Evolutionary conservation across 768 basidiomycete species (phyloP).

Genomic region (Tricholoma hemisulphureum): DNA sequence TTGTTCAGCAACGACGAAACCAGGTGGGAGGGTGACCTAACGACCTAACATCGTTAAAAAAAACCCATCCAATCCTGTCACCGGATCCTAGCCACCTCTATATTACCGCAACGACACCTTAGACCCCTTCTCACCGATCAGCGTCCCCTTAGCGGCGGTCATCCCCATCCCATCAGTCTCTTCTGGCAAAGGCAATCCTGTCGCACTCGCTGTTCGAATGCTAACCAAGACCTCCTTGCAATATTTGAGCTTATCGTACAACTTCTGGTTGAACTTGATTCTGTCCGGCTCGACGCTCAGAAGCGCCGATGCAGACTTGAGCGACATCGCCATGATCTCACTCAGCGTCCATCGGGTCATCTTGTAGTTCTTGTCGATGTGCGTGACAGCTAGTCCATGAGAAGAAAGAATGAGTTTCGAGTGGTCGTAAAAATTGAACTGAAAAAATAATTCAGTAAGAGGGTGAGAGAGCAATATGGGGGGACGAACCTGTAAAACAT

Average conservation of each 20-base stretch:
- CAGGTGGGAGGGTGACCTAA: background rate
- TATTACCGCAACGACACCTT: slow-evolving; percentile 17
- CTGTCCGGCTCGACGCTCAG: slow-evolving; percentile 48
- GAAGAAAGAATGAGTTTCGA: slow-evolving; percentile 89
- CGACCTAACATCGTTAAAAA: slow-evolving; percentile 11
- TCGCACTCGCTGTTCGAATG: slow-evolving; percentile 60
- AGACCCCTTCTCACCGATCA: slow-evolving; percentile 12
- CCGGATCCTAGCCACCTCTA: no score
- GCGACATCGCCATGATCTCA: slow-evolving; percentile 62
- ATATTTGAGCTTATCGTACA: slow-evolving; percentile 82
- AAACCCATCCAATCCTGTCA: background rate
- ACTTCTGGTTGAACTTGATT: slow-evolving; percentile 57
- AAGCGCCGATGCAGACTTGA: slow-evolving; percentile 24
- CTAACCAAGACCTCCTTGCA: slow-evolving; percentile 80
- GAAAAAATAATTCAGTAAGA: slow-evolving; percentile 11
- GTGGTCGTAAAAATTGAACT: slow-evolving; percentile 99
- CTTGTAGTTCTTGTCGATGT: slow-evolving; percentile 88
- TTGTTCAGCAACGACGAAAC: background rate
- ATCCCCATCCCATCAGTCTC: slow-evolving; percentile 15
- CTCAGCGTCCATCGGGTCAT: slow-evolving; percentile 71
- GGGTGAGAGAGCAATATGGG: background rate
- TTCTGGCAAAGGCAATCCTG: slow-evolving; percentile 27
- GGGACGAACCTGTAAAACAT: slow-evolving; percentile 82
- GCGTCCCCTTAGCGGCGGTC: background rate
- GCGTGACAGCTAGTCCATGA: slow-evolving; percentile 74